These are phyloP conservation scores for Conoideocrella luteorostrata DNA, from an alignment of 2,329 filamentous ascomycete species.

Conservation along the genomic window DNA sequence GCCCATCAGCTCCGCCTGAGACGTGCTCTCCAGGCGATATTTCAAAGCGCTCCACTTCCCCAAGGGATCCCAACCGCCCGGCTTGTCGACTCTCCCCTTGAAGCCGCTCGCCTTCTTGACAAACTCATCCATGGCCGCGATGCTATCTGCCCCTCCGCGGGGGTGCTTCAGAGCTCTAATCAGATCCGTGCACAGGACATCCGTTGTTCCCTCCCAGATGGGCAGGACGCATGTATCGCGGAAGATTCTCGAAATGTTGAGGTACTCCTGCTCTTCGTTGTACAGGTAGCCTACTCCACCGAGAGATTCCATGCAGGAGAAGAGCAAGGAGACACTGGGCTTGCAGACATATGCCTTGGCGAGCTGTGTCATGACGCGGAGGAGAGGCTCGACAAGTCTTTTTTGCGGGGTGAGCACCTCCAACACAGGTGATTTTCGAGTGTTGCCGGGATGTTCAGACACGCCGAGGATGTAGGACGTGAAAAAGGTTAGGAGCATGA, in stretches of 20 bases:
- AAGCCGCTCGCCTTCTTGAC: slow-evolving; percentile 21
- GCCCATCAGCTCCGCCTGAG: slow-evolving; percentile 34
- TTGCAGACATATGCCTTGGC: slow-evolving; percentile 54
- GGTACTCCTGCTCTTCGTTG: slow-evolving; percentile 54
- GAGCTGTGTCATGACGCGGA: slow-evolving; percentile 53
- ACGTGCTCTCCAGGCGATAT: slow-evolving; percentile 25
- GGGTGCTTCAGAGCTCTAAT: slow-evolving; percentile 41
- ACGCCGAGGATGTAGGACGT: slow-evolving; percentile 48
- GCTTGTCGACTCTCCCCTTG: slow-evolving; percentile 17
- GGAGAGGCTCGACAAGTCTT: slow-evolving; percentile 33
- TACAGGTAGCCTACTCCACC: slow-evolving; percentile 62
- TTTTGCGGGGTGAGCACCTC: slow-evolving; percentile 25
- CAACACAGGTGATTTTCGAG: slow-evolving; percentile 15
- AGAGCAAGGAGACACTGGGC: slow-evolving; percentile 41
- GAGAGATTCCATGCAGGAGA: slow-evolving; percentile 56
- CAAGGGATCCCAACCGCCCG: slow-evolving; percentile 22
- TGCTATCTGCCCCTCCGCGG: slow-evolving; percentile 25
- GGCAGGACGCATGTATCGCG: slow-evolving; percentile 57
- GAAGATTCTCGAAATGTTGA: slow-evolving; percentile 61
- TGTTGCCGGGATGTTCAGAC: slow-evolving; percentile 34
- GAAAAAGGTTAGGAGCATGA: slow-evolving; percentile 51
- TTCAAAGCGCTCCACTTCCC: slow-evolving; percentile 35
- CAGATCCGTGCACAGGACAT: slow-evolving; percentile 55
- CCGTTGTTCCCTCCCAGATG: slow-evolving; percentile 70
- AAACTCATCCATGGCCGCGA: slow-evolving; percentile 38